phyloP scores from a whole-genome alignment of 495 filamentous ascomycete species.

The Pyrenula aspistea region DNA sequence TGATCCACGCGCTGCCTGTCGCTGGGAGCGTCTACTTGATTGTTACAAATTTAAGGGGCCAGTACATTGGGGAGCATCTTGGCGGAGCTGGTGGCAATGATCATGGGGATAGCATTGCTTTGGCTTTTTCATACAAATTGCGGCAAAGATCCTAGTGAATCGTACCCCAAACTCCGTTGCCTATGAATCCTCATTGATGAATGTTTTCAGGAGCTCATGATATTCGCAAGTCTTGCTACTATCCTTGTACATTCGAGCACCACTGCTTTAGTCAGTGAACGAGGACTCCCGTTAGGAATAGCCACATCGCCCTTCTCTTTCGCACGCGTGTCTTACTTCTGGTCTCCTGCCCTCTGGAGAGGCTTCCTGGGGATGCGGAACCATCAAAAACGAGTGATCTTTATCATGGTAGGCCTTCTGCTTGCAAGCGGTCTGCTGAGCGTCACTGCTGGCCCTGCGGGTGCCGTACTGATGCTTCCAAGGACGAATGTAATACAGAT shows the following conservation, averaged over 20 bases:
- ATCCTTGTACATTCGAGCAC: not conserved
- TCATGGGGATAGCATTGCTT: slow-evolving; percentile 1
- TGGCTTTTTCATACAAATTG: slow-evolving; percentile 7
- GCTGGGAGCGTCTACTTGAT: slow-evolving; percentile 3
- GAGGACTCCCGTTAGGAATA: slow-evolving; percentile 3
- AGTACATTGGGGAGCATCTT: slow-evolving; percentile 2
- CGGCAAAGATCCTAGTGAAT: slow-evolving; percentile 4
- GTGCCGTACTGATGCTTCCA: slow-evolving; percentile 7
- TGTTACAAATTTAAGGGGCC: slow-evolving; percentile 1
- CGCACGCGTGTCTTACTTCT: slow-evolving; percentile 2
- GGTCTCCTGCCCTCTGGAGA: slow-evolving; percentile 4
- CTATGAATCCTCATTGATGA: not conserved
- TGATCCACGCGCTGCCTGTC: slow-evolving; percentile 1
- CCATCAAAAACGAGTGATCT: not conserved
- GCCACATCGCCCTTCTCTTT: slow-evolving; percentile 4
- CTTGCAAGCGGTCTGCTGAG: slow-evolving; percentile 1
- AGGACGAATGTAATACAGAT: slow-evolving; percentile 1
- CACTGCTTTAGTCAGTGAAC: not conserved
- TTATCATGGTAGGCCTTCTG: not conserved
- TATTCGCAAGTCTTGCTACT: slow-evolving; percentile 1
- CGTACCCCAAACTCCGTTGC: not conserved
- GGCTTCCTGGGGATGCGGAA: not conserved
- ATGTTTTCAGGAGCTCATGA: slow-evolving; percentile 4
- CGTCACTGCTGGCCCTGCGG: slow-evolving; percentile 5
- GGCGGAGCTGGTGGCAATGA: not conserved